Percentiles rank a stretch among this genome's conserved stretches.
Conservation (phyloP, 2,329 filamentous ascomycete species). For the Trichocomaceae sp. region DNA sequence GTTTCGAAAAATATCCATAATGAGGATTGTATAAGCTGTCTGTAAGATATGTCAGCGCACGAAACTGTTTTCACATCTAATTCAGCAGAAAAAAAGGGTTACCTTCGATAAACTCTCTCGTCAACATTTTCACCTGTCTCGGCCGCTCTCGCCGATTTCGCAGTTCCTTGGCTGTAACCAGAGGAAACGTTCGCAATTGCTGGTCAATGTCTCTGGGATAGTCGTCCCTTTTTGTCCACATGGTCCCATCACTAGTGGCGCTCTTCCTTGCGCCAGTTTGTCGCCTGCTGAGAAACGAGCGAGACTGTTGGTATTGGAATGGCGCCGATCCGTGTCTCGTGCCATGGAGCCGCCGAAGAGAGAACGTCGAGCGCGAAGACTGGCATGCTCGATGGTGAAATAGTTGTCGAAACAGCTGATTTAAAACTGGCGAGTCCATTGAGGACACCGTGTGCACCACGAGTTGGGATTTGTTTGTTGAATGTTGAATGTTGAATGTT, state of each 20-base stretch:
- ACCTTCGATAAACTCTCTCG: conserved; percentile 97
- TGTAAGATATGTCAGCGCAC: conserved; percentile 29
- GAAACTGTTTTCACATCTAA: not conserved
- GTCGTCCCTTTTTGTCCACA: conserved; percentile 80
- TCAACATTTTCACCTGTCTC: conserved; percentile 87
- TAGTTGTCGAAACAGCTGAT: conserved; percentile 75
- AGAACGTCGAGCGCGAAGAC: conserved; percentile 25
- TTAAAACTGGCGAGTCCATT: conserved; percentile 78
- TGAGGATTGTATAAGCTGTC: conserved; percentile 91
- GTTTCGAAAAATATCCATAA: conserved; percentile 94
- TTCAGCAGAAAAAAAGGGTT: conserved; percentile 12
- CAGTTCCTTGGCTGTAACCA: conserved; percentile 76
- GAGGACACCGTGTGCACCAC: conserved; percentile 3
- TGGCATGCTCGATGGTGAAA: conserved; percentile 67
- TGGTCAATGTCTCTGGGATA: conserved; percentile 69
- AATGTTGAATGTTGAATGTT: too few species aligned
- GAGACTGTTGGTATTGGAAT: conserved; percentile 27
- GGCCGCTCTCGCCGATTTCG: conserved; percentile 68
- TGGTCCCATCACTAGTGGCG: conserved; percentile 51
- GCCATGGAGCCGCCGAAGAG: conserved; percentile 5
- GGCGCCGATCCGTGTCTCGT: conserved; percentile 5
- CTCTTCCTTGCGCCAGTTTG: conserved; percentile 31
- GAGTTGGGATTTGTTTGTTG: not conserved
- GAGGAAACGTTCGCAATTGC: conserved; percentile 75
- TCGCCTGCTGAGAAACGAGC: conserved; percentile 30